Conservation (phyloP, 1,284 basidiomycete genomes). For the Ganoderma lucidum region DNA sequence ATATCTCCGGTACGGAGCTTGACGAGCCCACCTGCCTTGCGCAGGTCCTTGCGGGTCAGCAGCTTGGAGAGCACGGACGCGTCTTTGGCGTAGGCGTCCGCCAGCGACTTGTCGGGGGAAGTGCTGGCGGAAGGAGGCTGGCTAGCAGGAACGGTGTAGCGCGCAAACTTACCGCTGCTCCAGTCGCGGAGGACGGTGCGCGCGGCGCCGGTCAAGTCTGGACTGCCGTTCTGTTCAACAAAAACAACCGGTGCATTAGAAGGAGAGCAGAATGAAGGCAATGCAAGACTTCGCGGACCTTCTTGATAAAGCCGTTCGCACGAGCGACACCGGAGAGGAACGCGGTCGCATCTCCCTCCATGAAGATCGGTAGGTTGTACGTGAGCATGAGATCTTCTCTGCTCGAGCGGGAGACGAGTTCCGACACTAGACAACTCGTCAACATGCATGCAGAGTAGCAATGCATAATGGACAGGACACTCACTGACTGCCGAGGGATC, state of each 20-base stretch:
- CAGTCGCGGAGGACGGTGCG: constrained; percentile 91
- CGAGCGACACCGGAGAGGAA: constrained; percentile 90
- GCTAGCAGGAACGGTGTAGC: constrained; percentile 73
- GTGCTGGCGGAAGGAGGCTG: constrained; percentile 38
- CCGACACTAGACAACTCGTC: constrained; percentile 58
- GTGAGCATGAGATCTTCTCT: constrained; percentile 89
- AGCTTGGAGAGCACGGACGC: constrained; percentile 56
- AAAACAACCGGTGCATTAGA: not conserved
- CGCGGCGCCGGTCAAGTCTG: constrained; percentile 84
- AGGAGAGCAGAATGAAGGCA: constrained; percentile 5
- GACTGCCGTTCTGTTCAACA: constrained; percentile 67
- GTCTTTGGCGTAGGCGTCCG: constrained; percentile 52
- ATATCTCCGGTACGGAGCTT: constrained; percentile 58
- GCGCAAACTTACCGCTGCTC: constrained; percentile 82
- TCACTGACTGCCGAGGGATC: constrained; percentile 83
- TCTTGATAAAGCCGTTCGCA: constrained; percentile 82
- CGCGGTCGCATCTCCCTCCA: constrained; percentile 71
- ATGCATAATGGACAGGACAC: constrained; percentile 34
- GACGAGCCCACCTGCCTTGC: constrained; percentile 67
- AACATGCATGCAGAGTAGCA: not conserved
- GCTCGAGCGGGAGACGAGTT: constrained; percentile 78
- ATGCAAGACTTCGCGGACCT: constrained; percentile 53
- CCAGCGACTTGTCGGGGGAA: constrained; percentile 33
- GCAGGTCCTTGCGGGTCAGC: constrained; percentile 67
- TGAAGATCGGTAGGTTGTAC: constrained; percentile 89